These are phyloP conservation scores for Francoa sonchifolia DNA, from an alignment of 441 rosid species.

Conservation along the genomic window DNA sequence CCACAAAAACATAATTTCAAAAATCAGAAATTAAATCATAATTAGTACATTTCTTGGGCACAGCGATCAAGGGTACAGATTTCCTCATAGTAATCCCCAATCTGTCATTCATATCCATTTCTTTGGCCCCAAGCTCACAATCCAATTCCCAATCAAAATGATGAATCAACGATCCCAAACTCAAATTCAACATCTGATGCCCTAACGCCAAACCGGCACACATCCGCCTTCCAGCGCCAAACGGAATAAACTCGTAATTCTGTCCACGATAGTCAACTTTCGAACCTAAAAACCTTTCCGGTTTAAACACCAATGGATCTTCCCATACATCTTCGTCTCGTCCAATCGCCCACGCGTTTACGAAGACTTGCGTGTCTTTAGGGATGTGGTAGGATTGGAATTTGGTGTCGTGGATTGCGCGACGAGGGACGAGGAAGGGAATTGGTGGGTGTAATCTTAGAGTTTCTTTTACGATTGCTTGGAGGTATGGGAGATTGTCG, in stretches of 20 bases:
- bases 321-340: constrained; percentile 38
- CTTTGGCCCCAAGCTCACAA: constrained; percentile 22
- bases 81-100: constrained; percentile 52
- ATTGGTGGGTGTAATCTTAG: constrained; percentile 13
- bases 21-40: no score
- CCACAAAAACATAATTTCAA: no score
- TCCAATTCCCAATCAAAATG: constrained; percentile 48
- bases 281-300: constrained; percentile 37
- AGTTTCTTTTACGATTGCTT: constrained; percentile 14
- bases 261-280: constrained; percentile 38
- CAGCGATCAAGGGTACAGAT: constrained; percentile 37
- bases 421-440: constrained; percentile 14
- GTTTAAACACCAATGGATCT: constrained; percentile 27
- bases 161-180: constrained; percentile 40
- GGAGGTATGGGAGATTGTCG: constrained; percentile 12
- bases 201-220: constrained; percentile 58
- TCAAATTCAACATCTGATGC: constrained; percentile 39
- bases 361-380: constrained; percentile 14
- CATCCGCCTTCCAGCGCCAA: constrained; percentile 56
- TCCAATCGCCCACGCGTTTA: constrained; percentile 42
- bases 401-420: constrained; percentile 6
- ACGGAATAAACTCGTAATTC: constrained; percentile 39
- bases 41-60: constrained; percentile 27
- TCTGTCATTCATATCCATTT: constrained; percentile 53
- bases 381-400: constrained; percentile 13